Evolutionary conservation across 1,284 basidiomycete species (phyloP).

Genomic region (Pseudozyma tsukubaensis): DNA sequence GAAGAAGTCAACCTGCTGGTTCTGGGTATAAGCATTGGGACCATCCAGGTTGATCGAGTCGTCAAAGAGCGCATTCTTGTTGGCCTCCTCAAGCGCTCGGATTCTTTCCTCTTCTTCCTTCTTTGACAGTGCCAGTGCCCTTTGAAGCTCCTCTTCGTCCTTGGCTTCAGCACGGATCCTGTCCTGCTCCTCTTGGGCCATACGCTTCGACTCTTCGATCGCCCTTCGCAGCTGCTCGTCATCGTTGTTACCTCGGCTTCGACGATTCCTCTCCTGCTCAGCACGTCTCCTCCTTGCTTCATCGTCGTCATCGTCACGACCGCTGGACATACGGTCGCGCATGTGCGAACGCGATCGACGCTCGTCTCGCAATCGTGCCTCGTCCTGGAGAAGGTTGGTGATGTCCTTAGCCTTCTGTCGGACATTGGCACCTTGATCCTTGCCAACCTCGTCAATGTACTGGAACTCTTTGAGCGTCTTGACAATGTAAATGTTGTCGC

Average conservation of each 20-base stretch:
- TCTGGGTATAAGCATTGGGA: constrained; percentile 58
- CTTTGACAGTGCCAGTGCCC: constrained; percentile 84
- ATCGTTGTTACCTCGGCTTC: constrained; percentile 57
- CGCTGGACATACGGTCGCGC: constrained; percentile 85
- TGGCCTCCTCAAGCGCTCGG: constrained; percentile 76
- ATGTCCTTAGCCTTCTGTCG: constrained; percentile 99
- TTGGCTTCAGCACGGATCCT: constrained; percentile 58
- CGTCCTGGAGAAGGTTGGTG: constrained; percentile 92
- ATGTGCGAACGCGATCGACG: constrained; percentile 86
- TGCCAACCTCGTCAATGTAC: constrained; percentile 92
- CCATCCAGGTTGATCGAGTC: constrained; percentile 70
- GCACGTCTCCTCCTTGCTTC: constrained; percentile 68
- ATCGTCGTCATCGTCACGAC: constrained; percentile 77
- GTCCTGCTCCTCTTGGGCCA: constrained; percentile 64
- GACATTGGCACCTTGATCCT: constrained; percentile 96
- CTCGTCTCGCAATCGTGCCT: constrained; percentile 85
- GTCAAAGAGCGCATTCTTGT: constrained; percentile 84
- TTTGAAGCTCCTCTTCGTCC: constrained; percentile 79
- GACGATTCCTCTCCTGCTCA: constrained; percentile 42
- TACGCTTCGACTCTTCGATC: constrained; percentile 71
- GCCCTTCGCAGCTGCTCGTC: constrained; percentile 74
- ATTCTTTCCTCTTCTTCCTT: constrained; percentile 75
- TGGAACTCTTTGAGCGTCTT: constrained; percentile 99
- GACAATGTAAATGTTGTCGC: constrained; percentile 95
- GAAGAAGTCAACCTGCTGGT: constrained; percentile 63